Evolutionary conservation across 345 rosid genomes (phyloP).

Genomic region (Salix koriyanagi): DNA sequence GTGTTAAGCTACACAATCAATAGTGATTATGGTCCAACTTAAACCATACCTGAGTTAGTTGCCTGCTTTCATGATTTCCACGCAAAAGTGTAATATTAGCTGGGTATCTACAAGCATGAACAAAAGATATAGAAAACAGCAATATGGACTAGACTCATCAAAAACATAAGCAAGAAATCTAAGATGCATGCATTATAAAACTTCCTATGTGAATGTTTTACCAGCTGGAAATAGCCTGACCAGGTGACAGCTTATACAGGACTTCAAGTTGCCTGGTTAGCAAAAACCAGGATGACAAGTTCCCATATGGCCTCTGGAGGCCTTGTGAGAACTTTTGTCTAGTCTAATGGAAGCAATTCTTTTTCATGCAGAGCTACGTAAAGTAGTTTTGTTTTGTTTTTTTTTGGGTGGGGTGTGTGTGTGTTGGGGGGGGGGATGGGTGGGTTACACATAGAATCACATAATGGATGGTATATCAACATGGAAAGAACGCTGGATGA

Average conservation of each 20-base stretch:
- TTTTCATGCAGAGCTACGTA: background rate
- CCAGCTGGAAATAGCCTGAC: background rate
- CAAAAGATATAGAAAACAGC: background rate
- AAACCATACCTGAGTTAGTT: constrained; percentile 85
- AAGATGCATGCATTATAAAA: background rate
- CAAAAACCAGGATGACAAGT: background rate
- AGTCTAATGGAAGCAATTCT: background rate
- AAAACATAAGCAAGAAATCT: constrained; percentile 3
- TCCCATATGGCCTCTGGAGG: background rate
- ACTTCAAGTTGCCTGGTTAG: background rate
- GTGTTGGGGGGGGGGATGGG: background rate
- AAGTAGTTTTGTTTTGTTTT: background rate
- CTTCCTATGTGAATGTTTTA: background rate
- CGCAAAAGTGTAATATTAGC: constrained; percentile 97
- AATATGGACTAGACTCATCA: background rate
- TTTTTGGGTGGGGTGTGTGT: too few species aligned
- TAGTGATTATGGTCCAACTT: background rate
- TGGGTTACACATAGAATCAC: background rate
- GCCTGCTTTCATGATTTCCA: constrained; percentile 99
- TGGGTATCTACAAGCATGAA: constrained; percentile 60
- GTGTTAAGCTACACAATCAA: too few species aligned
- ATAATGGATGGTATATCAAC: background rate
- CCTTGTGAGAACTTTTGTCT: background rate
- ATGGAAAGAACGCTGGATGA: background rate
- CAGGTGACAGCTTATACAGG: background rate